phyloP scores from a whole-genome alignment of 1,139 yeast genomes.

The Candida pseudoviswanathii region DNA sequence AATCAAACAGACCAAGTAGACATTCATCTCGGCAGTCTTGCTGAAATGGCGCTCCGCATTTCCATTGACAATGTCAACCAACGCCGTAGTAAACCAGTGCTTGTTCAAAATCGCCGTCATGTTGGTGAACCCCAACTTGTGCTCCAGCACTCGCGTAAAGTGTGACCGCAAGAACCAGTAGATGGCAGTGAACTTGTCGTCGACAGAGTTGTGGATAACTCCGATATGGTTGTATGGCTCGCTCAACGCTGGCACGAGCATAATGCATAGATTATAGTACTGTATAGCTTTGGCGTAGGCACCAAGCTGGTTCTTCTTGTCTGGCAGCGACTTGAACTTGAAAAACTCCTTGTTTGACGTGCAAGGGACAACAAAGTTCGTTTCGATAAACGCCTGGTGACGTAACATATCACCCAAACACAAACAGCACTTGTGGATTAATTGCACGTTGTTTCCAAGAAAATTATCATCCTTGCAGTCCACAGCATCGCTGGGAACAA shows the following conservation, averaged over 20 bases:
- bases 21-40: conserved; percentile 21
- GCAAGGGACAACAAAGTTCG: conserved; percentile 40
- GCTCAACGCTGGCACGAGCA: conserved; percentile 63
- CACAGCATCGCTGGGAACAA: conserved; percentile 18
- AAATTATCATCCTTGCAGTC: conserved; percentile 23
- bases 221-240: conserved; percentile 71
- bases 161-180: conserved; percentile 61
- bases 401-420: conserved; percentile 63
- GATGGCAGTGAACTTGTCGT: conserved; percentile 35
- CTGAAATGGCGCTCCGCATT: conserved; percentile 11
- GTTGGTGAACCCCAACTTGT: conserved; percentile 44
- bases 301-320: conserved; percentile 25
- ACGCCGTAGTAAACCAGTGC: conserved; percentile 30
- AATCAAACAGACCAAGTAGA: conserved; percentile 28
- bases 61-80: conserved; percentile 19
- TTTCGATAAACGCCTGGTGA: conserved; percentile 51
- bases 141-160: conserved; percentile 53
- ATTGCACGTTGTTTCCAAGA: conserved; percentile 46
- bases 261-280: conserved; percentile 53
- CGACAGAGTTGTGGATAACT: conserved; percentile 48
- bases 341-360: conserved; percentile 35
- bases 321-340: conserved; percentile 36
- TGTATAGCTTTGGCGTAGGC: conserved; percentile 39
- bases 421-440: conserved; percentile 56
- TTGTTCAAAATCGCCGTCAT: conserved; percentile 34